Conservation (phyloP, 192 early-diverging fungal species). For the Allomyces macrogynus region DNA sequence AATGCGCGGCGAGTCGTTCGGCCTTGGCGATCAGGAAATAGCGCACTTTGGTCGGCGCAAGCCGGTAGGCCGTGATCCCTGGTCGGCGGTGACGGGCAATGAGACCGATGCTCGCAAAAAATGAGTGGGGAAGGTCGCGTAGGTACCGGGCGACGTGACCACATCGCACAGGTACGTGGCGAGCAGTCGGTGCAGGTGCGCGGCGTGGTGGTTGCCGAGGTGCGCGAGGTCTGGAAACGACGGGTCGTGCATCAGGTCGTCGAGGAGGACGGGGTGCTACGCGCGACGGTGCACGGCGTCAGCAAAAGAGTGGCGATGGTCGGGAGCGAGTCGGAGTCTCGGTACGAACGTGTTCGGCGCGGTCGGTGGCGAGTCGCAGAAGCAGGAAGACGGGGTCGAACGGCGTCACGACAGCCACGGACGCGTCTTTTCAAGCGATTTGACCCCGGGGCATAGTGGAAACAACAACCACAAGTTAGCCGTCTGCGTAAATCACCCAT, state of each 20-base stretch:
- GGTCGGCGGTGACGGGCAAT: neutral
- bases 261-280: too few relatives aligned
- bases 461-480: too few relatives aligned
- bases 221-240: neutral
- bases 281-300: too few relatives aligned
- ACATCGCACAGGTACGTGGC: too few relatives aligned
- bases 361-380: neutral
- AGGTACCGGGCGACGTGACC: neutral
- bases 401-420: neutral
- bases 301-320: too few relatives aligned
- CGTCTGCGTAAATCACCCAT: too few relatives aligned
- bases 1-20: neutral
- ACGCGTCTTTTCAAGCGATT: neutral
- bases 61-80: neutral
- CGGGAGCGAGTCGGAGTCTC: too few relatives aligned
- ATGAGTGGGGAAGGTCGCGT: too few relatives aligned
- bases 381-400: neutral
- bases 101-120: neutral
- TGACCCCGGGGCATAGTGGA: too few relatives aligned
- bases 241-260: neutral
- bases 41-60: neutral
- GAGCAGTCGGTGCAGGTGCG: neutral
- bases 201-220: neutral
- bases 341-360: neutral
- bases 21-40: neutral